A percentile compares a stretch with the other conserved stretches of the same genome.
Evolutionary conservation across 225 moss, liverwort and hornwort genomes (phyloP).

Genomic region (Polytrichum formosum): DNA sequence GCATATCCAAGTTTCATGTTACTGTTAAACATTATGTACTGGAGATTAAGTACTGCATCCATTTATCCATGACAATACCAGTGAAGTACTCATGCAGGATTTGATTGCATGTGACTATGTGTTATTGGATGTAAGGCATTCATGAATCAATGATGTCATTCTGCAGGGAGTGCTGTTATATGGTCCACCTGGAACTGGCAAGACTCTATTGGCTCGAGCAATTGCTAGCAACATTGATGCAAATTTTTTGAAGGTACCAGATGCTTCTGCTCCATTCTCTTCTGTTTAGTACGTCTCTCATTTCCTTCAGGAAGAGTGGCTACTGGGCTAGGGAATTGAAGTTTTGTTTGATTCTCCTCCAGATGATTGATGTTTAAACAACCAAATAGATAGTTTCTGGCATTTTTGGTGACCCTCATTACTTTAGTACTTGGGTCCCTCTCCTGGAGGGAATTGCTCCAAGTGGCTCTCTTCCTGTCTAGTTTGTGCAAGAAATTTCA

Average conservation of each 20-base stretch:
- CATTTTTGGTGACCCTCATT: too few relatives aligned
- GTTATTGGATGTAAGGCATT: neutral
- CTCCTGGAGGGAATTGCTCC: too few relatives aligned
- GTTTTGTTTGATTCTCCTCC: too few relatives aligned
- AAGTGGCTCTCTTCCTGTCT: too few relatives aligned
- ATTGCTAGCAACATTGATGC: constrained; percentile 99
- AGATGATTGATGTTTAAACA: too few relatives aligned
- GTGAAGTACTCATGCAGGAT: neutral
- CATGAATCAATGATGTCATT: neutral
- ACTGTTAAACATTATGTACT: neutral
- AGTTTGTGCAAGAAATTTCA: too few relatives aligned
- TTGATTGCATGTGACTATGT: neutral
- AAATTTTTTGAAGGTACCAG: constrained; percentile 87
- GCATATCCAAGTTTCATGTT: neutral
- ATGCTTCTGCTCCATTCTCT: neutral
- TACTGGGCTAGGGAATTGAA: too few relatives aligned
- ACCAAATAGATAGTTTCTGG: too few relatives aligned
- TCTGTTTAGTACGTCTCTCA: too few relatives aligned
- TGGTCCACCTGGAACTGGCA: constrained; percentile 94
- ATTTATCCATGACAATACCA: too few relatives aligned
- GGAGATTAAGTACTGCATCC: neutral
- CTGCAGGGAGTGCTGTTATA: constrained; percentile 86
- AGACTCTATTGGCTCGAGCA: constrained; percentile 87
- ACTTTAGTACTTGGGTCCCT: too few relatives aligned
- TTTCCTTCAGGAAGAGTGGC: too few relatives aligned